Evolutionary conservation across 176 grass and related monocot genomes (phyloP).

Genomic region (Typha latifolia): DNA sequence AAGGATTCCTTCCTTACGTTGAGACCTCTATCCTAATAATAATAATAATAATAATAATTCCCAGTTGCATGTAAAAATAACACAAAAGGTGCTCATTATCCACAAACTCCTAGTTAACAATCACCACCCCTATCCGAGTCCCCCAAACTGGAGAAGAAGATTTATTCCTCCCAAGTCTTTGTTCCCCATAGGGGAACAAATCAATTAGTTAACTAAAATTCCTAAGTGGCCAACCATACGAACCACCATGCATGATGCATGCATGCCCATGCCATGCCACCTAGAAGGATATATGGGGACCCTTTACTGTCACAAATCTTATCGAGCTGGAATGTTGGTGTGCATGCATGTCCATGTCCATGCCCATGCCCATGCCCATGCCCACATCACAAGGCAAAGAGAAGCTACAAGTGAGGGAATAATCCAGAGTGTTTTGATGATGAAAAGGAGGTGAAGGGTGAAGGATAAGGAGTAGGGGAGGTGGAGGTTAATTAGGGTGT

Average conservation of each 20-base stretch:
- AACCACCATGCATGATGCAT: neutral
- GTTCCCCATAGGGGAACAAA: neutral
- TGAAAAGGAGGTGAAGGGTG: neutral
- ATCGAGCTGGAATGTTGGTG: neutral
- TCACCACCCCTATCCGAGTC: no score
- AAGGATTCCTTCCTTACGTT: no score
- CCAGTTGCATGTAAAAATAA: no score
- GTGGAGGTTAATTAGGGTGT: neutral
- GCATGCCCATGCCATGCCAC: neutral
- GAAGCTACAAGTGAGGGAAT: neutral
- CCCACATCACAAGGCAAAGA: neutral
- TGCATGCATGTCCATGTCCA: neutral
- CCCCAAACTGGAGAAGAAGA: no score
- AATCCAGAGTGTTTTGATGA: constrained; percentile 4
- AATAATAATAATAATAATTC: no score
- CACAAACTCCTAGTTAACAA: no score
- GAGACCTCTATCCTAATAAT: no score
- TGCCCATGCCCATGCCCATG: neutral
- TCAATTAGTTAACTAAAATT: neutral
- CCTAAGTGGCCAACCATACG: neutral
- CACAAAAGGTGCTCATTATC: no score
- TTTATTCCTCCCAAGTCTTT: no score
- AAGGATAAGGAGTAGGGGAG: neutral
- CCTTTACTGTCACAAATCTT: neutral
- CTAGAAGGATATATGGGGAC: neutral